These are phyloP conservation scores for Coelastrella sp. DNA, from an alignment of 139 green algal species.

Conservation along the genomic window DNA sequence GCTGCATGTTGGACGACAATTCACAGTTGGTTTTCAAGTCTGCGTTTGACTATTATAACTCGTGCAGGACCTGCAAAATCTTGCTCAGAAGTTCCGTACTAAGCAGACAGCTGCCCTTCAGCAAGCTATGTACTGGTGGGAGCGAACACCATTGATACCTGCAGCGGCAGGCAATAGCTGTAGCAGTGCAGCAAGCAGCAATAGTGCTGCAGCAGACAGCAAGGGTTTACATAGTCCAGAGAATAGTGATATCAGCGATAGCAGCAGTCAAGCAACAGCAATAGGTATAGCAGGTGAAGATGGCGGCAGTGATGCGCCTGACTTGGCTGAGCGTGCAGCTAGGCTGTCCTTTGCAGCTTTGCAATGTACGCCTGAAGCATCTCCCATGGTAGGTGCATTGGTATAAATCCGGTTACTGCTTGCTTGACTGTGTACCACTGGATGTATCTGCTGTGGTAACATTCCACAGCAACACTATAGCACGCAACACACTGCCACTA, in stretches of 20 bases:
- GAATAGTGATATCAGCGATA: not conserved
- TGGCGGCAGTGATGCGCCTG: not conserved
- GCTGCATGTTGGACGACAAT: too few species aligned
- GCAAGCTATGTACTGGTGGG: conserved; percentile 60
- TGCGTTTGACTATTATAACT: not conserved
- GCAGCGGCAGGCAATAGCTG: not conserved
- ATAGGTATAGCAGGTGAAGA: not conserved
- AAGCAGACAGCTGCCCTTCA: conserved; percentile 61
- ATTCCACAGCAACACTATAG: too few species aligned
- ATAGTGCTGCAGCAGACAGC: not conserved
- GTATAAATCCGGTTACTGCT: too few species aligned
- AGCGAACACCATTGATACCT: not conserved
- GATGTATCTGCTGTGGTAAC: too few species aligned
- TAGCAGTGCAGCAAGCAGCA: conserved; percentile 14
- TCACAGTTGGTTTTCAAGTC: too few species aligned
- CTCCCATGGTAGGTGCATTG: conserved; percentile 45
- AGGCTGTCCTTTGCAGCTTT: conserved; percentile 62
- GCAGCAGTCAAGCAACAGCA: not conserved
- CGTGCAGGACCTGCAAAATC: conserved; percentile 57
- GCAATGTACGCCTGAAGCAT: conserved; percentile 56
- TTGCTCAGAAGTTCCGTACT: conserved; percentile 58
- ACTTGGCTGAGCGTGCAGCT: conserved; percentile 41
- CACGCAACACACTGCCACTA: too few species aligned
- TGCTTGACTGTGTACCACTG: too few species aligned
- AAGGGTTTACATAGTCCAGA: conserved; percentile 8